Evolutionary conservation across 352 stramenopile genomes (phyloP).

Genomic region (Lagenidium giganteum): DNA sequence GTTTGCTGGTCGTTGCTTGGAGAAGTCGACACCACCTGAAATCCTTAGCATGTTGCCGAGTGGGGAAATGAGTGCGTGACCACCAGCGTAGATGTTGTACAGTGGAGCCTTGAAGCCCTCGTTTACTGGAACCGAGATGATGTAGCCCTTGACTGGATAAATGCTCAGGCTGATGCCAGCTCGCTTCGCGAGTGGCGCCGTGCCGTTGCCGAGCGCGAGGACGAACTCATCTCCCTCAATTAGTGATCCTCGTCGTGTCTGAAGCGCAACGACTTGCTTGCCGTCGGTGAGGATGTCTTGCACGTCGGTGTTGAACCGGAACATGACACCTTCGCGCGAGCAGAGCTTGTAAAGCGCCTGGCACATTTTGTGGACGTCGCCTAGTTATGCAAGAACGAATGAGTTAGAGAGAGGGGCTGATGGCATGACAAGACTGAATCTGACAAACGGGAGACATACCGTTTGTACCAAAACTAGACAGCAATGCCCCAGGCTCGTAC

Average conservation of each 20-base stretch:
- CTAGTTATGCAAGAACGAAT: too few species aligned
- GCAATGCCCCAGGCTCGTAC: constrained; percentile 58
- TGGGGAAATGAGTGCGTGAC: constrained; percentile 69
- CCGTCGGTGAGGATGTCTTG: constrained; percentile 75
- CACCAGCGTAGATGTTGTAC: constrained; percentile 82
- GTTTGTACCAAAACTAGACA: constrained; percentile 80
- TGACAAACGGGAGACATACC: too few species aligned
- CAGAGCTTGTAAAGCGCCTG: constrained; percentile 75
- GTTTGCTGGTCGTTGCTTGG: constrained; percentile 56
- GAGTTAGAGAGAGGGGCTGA: not conserved
- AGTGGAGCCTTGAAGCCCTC: constrained; percentile 52
- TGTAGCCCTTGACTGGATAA: constrained; percentile 83
- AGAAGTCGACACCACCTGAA: constrained; percentile 78
- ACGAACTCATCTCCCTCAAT: constrained; percentile 88
- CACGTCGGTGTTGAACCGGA: constrained; percentile 83
- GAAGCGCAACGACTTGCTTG: constrained; percentile 70
- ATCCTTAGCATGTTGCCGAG: constrained; percentile 69
- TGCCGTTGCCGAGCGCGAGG: constrained; percentile 76
- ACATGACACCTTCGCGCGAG: constrained; percentile 83
- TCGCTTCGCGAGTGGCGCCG: constrained; percentile 51
- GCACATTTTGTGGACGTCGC: constrained; percentile 89
- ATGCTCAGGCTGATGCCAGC: constrained; percentile 75
- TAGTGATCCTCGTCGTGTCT: constrained; percentile 71
- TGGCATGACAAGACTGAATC: not conserved
- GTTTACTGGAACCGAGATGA: constrained; percentile 77